Base-by-base conservation (phyloP, 164 flowering plant genomes). In the Brasenia schreberi region DNA sequence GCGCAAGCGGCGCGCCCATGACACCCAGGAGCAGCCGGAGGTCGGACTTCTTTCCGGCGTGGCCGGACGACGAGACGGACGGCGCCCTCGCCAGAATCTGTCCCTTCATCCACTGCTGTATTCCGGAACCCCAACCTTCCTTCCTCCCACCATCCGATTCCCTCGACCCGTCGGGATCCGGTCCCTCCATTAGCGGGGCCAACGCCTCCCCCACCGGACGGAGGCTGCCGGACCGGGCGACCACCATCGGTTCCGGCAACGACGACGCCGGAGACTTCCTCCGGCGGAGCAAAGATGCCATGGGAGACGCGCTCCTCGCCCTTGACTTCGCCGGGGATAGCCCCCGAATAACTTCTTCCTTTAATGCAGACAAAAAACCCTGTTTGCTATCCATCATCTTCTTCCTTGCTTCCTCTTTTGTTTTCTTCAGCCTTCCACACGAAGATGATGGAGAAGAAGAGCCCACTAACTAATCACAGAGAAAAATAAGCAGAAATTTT, bases 121-220 rank as follows among this genome's bases (percentile, higher is more conserved):
- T 49, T 7, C 84, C 89, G 92, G 96, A 89, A 43, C 80, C 62
- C 19, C 62, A n/a, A 7, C 72, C 83, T 43, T 84, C 93, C 67
- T 68, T 70, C 79, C 77, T 82, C 23, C 80, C 76, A 63, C 76
- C 86, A 0, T 82, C 87, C 5, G 12, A 9, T 18, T 67, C 82
- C 14, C 68, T 85, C 19, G 63, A 63, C 0, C 52, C 86, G 10
- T 81, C 83, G 45, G 80, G 82, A 77, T 90, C 98, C 18, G 98
- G 98, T 0, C 98, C 98, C 65, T 92, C 98, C 81, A 70, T 85
- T 67, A 90, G 70, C 72, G 95, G 95, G 61, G 97, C 81, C 56
- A 90, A 75, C 0, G 89, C 71, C 83, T 90, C 92, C 65, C 70
- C 72, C 9, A 74, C 77, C 42, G 87, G 91, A 73, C 95, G 84